phyloP scores from a whole-genome alignment of 2,329 filamentous ascomycete genomes.

The Scedosporium boydii region DNA sequence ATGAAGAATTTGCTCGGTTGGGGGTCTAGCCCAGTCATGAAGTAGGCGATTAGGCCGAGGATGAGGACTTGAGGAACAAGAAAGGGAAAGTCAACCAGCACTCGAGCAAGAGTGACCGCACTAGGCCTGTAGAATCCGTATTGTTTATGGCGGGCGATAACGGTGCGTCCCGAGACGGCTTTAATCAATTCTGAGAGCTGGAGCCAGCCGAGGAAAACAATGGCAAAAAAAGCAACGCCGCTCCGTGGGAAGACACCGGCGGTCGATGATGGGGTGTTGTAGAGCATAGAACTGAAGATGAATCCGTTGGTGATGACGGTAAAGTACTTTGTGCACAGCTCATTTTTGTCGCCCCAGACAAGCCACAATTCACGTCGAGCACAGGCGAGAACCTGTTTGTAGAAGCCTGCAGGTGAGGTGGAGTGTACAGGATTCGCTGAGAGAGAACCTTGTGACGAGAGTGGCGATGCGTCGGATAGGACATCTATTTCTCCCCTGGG shows the following conservation, averaged over 20 bases:
- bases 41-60: constrained; percentile 33
- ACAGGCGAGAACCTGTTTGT: constrained; percentile 31
- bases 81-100: constrained; percentile 22
- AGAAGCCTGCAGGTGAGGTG: constrained; percentile 17
- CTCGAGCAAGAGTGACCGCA: constrained; percentile 16
- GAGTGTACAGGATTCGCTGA: neutral
- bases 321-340: constrained; percentile 21
- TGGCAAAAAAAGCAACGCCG: constrained; percentile 18
- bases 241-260: constrained; percentile 47
- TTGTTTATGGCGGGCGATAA: constrained; percentile 17
- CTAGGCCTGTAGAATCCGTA: constrained; percentile 28
- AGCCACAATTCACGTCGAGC: constrained; percentile 42
- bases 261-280: constrained; percentile 40
- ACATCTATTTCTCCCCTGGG: constrained; percentile 12
- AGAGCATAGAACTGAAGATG: constrained; percentile 59
- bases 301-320: constrained; percentile 23
- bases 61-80: constrained; percentile 16
- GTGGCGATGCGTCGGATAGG: neutral
- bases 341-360: neutral
- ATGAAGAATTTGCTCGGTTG: constrained; percentile 54
- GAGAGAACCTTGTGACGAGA: constrained; percentile 10
- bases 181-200: constrained; percentile 15
- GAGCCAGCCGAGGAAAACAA: constrained; percentile 23
- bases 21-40: constrained; percentile 29
- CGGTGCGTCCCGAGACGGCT: constrained; percentile 15